Evolutionary conservation across 78 protist genomes (phyloP).

Genomic region (Dictyostelium purpureum): DNA sequence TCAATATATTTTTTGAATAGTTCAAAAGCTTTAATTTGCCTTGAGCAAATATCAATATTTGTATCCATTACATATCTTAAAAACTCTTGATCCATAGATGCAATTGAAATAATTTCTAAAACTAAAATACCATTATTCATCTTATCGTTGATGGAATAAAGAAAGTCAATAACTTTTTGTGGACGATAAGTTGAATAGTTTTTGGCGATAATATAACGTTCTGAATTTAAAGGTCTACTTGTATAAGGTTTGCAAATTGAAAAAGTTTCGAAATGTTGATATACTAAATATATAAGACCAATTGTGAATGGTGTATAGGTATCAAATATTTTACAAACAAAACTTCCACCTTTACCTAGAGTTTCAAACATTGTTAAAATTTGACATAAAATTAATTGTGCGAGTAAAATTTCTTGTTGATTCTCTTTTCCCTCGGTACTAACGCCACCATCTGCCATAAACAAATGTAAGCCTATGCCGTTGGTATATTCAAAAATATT

Average conservation of each 20-base stretch:
- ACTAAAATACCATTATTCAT: slow-evolving; percentile 26
- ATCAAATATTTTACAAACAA: slow-evolving; percentile 95
- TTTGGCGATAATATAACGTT: slow-evolving; percentile 81
- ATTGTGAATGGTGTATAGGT: slow-evolving; percentile 87
- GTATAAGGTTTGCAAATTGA: slow-evolving; percentile 91
- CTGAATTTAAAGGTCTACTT: slow-evolving; percentile 95
- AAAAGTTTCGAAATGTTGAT: slow-evolving; percentile 78
- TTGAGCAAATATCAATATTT: slow-evolving; percentile 13
- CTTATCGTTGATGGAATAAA: background rate
- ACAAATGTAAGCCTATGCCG: slow-evolving; percentile 81
- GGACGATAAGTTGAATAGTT: background rate
- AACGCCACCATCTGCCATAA: slow-evolving; percentile 90
- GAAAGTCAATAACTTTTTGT: slow-evolving; percentile 2
- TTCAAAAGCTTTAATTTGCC: slow-evolving; percentile 63
- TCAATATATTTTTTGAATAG: slow-evolving; percentile 52
- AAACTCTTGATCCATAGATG: slow-evolving; percentile 21
- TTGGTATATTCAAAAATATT: slow-evolving; percentile 47
- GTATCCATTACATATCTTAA: slow-evolving; percentile 2
- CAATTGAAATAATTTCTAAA: background rate
- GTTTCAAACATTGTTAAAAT: slow-evolving; percentile 73
- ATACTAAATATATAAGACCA: slow-evolving; percentile 82
- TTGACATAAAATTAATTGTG: slow-evolving; percentile 90
- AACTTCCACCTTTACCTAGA: slow-evolving; percentile 86
- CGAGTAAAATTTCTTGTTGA: slow-evolving; percentile 81
- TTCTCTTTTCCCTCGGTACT: slow-evolving; percentile 85